Percentiles rank a stretch among this genome's conserved stretches.
These are phyloP conservation scores for Phytophthora citrophthora DNA, from an alignment of 352 stramenopile genomes.

Conservation along the genomic window DNA sequence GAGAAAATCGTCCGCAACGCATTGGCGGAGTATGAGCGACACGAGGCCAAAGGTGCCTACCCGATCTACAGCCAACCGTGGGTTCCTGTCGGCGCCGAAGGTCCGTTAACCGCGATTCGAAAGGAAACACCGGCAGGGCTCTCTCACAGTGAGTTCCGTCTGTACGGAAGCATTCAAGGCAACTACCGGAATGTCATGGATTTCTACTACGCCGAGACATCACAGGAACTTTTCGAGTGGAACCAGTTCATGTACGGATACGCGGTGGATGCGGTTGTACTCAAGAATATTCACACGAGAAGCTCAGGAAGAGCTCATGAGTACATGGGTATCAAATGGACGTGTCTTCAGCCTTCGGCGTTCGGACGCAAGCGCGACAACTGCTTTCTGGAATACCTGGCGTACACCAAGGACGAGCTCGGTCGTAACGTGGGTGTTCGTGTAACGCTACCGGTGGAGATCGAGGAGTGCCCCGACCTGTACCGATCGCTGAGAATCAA, in stretches of 20 bases:
- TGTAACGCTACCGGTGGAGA: conserved; percentile 65
- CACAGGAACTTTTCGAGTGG: conserved; percentile 67
- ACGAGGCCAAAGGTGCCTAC: conserved; percentile 40
- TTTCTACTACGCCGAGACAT: conserved; percentile 73
- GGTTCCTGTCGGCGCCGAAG: conserved; percentile 33
- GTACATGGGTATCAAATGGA: conserved; percentile 88
- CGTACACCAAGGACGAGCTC: conserved; percentile 63
- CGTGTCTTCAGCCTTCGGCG: conserved; percentile 57
- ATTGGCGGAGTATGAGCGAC: conserved; percentile 40
- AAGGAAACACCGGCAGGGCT: conserved; percentile 30
- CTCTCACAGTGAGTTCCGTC: conserved; percentile 43
- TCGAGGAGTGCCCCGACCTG: conserved; percentile 66
- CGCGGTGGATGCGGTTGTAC: conserved; percentile 68
- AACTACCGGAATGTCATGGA: conserved; percentile 72
- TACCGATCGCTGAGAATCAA: conserved; percentile 53
- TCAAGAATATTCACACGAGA: conserved; percentile 76
- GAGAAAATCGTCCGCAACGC: conserved; percentile 37
- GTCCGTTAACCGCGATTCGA: conserved; percentile 41
- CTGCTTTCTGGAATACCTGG: conserved; percentile 78
- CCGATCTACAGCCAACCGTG: conserved; percentile 40
- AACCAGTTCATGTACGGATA: conserved; percentile 74
- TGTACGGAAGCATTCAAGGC: conserved; percentile 63
- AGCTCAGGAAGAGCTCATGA: conserved; percentile 37
- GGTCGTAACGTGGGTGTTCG: conserved; percentile 68
- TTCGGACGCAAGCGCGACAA: conserved; percentile 71